Conservation (phyloP, 1,284 basidiomycete species). For the Ceratobasidium sp. region DNA sequence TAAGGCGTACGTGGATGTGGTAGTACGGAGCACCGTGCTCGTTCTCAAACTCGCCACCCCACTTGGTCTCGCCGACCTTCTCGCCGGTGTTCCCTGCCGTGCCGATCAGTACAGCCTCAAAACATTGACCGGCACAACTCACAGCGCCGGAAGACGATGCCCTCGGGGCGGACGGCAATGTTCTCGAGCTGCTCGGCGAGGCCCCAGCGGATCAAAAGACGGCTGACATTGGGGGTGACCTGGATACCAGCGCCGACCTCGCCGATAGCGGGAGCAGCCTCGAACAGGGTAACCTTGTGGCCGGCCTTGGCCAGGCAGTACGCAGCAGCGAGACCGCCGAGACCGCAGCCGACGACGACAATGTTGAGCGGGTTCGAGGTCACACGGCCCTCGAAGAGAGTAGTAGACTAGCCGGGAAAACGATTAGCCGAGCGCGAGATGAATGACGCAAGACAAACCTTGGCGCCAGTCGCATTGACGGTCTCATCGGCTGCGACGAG, state of each 20-base stretch:
- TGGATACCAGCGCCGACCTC: conserved; percentile 66
- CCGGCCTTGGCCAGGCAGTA: conserved; percentile 60
- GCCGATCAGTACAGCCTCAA: background rate
- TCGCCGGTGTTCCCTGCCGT: conserved; percentile 57
- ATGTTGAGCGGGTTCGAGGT: conserved; percentile 58
- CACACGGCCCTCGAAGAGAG: conserved; percentile 43
- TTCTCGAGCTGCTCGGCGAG: conserved; percentile 59
- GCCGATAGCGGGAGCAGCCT: conserved; percentile 58
- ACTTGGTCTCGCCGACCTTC: conserved; percentile 60
- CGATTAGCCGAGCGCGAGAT: background rate
- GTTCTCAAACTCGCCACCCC: conserved; percentile 58
- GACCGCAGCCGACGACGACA: conserved; percentile 62
- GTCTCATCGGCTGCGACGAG: conserved; percentile 22
- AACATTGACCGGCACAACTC: conserved; percentile 47
- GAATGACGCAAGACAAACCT: conserved; percentile 18
- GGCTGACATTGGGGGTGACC: conserved; percentile 61
- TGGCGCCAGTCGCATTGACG: conserved; percentile 14
- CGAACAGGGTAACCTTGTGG: conserved; percentile 61
- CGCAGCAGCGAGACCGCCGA: conserved; percentile 62
- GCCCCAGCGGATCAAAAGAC: conserved; percentile 66
- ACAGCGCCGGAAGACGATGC: conserved; percentile 63
- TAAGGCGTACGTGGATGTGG: conserved; percentile 57
- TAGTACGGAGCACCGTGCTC: conserved; percentile 64
- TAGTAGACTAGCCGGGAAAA: conserved; percentile 9
- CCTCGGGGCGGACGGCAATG: conserved; percentile 59